phyloP scores from a whole-genome alignment of 2,329 filamentous ascomycete genomes.

The Monosporascus sp. region DNA sequence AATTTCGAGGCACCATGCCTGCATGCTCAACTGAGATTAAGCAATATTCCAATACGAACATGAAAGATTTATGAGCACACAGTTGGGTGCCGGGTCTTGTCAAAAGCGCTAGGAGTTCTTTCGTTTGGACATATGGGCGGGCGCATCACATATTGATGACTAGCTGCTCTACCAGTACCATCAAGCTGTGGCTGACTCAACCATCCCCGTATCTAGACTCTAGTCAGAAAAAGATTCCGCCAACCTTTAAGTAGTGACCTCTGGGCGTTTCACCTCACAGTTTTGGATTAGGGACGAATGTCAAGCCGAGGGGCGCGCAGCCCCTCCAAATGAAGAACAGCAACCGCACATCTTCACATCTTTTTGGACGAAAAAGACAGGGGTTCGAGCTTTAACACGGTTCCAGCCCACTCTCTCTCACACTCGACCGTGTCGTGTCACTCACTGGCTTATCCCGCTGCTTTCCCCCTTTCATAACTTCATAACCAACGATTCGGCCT shows the following conservation, averaged over 20 bases:
- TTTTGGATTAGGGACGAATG: not conserved
- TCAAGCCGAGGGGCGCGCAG: not conserved
- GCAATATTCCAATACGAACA: not conserved
- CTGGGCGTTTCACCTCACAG: not conserved
- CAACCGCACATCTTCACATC: not conserved
- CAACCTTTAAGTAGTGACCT: not conserved
- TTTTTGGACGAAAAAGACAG: not conserved
- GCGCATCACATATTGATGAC: too few species aligned
- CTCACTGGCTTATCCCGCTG: not conserved
- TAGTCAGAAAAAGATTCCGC: too few species aligned
- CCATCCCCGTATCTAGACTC: too few species aligned
- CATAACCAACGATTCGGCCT: not conserved
- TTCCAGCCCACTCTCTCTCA: not conserved
- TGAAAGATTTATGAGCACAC: too few species aligned
- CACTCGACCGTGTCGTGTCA: not conserved
- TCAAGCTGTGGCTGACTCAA: too few species aligned
- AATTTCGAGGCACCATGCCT: not conserved
- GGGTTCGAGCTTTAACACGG: not conserved
- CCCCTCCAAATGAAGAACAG: not conserved
- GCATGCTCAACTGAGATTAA: not conserved
- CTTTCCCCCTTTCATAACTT: not conserved
- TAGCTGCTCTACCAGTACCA: too few species aligned
- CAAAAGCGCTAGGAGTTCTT: too few species aligned
- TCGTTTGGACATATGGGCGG: too few species aligned
- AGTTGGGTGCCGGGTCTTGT: too few species aligned